phyloP scores from a whole-genome alignment of 352 stramenopile genomes.

The Halophytophthora polymorphica region DNA sequence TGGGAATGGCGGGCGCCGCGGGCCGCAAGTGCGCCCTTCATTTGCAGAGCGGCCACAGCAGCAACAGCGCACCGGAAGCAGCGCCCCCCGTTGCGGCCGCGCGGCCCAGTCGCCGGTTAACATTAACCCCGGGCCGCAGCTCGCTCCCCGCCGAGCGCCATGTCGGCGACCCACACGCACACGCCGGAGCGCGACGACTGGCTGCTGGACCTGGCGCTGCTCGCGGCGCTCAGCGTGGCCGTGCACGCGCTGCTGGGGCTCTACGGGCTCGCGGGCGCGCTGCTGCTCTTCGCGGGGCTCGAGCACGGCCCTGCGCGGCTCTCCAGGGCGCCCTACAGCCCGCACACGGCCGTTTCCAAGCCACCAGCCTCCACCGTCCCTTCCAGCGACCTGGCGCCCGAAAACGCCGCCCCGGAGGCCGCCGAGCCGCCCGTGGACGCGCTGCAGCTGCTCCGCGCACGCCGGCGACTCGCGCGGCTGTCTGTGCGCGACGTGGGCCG shows the following conservation, averaged over 20 bases:
- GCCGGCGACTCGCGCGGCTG: slow-evolving; percentile 20
- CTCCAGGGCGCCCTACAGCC: too few relatives aligned
- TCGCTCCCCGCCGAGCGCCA: too few relatives aligned
- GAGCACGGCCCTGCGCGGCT: slow-evolving; percentile 29
- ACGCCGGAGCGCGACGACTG: slow-evolving; percentile 36
- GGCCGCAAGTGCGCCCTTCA: too few relatives aligned
- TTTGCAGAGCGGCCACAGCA: too few relatives aligned
- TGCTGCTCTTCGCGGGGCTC: slow-evolving; percentile 33
- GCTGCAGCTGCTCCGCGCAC: slow-evolving; percentile 5
- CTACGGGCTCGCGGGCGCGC: slow-evolving; percentile 38
- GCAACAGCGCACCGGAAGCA: too few relatives aligned
- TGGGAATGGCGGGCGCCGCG: too few relatives aligned
- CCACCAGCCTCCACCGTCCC: too few relatives aligned
- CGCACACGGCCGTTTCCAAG: too few relatives aligned
- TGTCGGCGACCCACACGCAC: too few relatives aligned
- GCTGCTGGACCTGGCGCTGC: slow-evolving; percentile 55
- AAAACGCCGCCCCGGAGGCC: neutral
- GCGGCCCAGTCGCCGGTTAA: neutral
- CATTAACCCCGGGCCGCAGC: too few relatives aligned
- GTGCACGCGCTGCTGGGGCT: slow-evolving; percentile 66
- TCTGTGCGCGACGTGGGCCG: slow-evolving; percentile 42
- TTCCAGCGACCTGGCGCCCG: neutral
- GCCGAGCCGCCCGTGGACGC: neutral
- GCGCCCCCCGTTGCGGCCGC: neutral
- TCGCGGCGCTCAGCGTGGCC: slow-evolving; percentile 52